Percentiles rank a stretch among this genome's conserved stretches.
phyloP scores from a whole-genome alignment of 1,284 basidiomycete species.

The Blastosporella zonata region DNA sequence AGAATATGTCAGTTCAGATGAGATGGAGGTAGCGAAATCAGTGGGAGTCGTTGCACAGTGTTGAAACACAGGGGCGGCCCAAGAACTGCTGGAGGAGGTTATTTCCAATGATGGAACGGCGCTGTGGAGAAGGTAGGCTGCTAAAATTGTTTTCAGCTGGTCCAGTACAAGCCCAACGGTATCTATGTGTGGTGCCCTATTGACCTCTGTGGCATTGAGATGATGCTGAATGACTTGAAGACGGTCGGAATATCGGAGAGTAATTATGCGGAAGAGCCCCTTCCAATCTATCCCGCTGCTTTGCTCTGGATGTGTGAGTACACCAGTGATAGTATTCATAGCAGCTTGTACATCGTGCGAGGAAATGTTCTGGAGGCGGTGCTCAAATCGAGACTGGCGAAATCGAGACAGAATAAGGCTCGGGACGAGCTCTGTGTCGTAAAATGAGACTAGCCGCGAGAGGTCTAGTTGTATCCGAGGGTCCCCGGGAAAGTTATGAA shows the following conservation, averaged over 20 bases:
- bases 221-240: constrained; percentile 4
- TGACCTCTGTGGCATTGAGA: neutral
- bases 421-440: constrained; percentile 36
- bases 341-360: neutral
- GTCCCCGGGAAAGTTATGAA: constrained; percentile 33
- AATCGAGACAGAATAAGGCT: constrained; percentile 31
- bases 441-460: constrained; percentile 40
- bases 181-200: neutral
- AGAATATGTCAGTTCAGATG: neutral
- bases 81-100: neutral
- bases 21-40: neutral
- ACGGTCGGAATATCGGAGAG: constrained; percentile 8
- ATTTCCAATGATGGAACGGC: neutral
- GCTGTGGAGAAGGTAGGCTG: constrained; percentile 5
- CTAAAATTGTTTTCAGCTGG: constrained; percentile 3
- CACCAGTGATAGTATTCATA: neutral
- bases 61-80: constrained; percentile 5
- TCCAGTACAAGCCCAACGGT: neutral
- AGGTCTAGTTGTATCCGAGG: constrained; percentile 41
- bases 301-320: neutral
- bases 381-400: constrained; percentile 1
- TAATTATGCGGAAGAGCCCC: constrained; percentile 3
- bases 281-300: constrained; percentile 9
- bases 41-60: constrained; percentile 5
- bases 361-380: neutral